phyloP scores from a whole-genome alignment of 78 protist species.

The Monocercomonoides exilis region DNA sequence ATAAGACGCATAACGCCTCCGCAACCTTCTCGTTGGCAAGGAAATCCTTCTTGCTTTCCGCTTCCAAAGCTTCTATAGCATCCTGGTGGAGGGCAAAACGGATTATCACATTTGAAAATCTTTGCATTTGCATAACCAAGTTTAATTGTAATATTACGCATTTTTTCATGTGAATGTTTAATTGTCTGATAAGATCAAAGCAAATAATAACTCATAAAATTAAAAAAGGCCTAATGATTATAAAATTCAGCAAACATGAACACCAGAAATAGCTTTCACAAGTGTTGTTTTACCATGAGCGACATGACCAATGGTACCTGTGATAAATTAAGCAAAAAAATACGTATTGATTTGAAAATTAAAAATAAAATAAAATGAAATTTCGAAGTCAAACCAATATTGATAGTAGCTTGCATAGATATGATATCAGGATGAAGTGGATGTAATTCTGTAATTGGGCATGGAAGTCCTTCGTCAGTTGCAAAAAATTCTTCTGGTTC shows the following conservation, averaged over 20 bases:
- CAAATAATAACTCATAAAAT: not conserved
- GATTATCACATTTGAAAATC: slow-evolving; percentile 70
- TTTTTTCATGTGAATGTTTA: not conserved
- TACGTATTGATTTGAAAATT: not conserved
- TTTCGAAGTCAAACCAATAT: not conserved
- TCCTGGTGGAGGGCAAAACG: slow-evolving; percentile 73
- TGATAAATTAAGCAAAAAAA: not conserved
- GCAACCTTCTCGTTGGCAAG: slow-evolving; percentile 63
- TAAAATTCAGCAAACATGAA: slow-evolving; percentile 35
- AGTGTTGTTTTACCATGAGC: slow-evolving; percentile 99
- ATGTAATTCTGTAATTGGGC: not conserved
- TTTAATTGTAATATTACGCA: slow-evolving; percentile 97
- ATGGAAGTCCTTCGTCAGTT: not conserved
- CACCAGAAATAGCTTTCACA: slow-evolving; percentile 96
- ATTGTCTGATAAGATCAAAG: not conserved
- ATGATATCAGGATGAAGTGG: slow-evolving; percentile 9
- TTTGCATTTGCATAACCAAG: slow-evolving; percentile 99
- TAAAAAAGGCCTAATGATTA: not conserved
- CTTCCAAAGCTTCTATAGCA: slow-evolving; percentile 32
- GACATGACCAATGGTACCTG: slow-evolving; percentile 97
- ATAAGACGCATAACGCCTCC: slow-evolving; percentile 52
- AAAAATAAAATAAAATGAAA: not conserved
- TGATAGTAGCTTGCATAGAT: slow-evolving; percentile 24
- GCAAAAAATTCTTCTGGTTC: not conserved
- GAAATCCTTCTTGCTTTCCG: slow-evolving; percentile 50